phyloP scores from a whole-genome alignment of 495 filamentous ascomycete species.

The Penicillium diatomitis region DNA sequence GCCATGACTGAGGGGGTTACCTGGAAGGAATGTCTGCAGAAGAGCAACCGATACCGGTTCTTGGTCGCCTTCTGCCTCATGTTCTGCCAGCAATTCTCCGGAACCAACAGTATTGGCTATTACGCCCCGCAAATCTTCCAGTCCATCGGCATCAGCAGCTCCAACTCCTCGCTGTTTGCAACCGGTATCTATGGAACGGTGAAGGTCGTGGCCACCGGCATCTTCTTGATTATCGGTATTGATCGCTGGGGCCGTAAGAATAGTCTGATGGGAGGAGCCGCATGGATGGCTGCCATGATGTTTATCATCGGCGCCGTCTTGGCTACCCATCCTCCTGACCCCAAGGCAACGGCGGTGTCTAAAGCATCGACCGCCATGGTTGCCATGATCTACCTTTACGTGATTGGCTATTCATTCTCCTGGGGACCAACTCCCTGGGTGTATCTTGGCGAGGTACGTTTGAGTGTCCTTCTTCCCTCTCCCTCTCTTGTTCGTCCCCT shows the following conservation, averaged over 20 bases:
- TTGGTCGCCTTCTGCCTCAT: constrained; percentile 36
- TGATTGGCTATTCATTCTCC: constrained; percentile 33
- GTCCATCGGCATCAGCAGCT: constrained; percentile 34
- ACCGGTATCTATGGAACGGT: constrained; percentile 45
- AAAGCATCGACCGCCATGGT: constrained; percentile 39
- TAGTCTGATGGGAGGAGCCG: constrained; percentile 58
- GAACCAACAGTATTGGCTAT: constrained; percentile 43
- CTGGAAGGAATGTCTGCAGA: constrained; percentile 29
- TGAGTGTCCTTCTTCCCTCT: neutral
- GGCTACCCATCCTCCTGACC: constrained; percentile 33
- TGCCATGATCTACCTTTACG: constrained; percentile 48
- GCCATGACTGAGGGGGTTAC: constrained; percentile 28
- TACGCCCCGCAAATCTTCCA: constrained; percentile 45
- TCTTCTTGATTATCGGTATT: constrained; percentile 59
- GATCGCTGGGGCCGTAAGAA: constrained; percentile 60
- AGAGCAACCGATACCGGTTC: constrained; percentile 35
- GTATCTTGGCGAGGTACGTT: constrained; percentile 39
- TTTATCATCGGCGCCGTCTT: constrained; percentile 70
- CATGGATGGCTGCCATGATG: constrained; percentile 59
- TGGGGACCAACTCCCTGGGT: constrained; percentile 43
- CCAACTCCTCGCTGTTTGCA: constrained; percentile 38
- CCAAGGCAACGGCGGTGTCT: constrained; percentile 17
- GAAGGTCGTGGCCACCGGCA: constrained; percentile 46
- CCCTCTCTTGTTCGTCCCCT: too few species aligned
- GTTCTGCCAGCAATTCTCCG: constrained; percentile 46